Evolutionary conservation across 2,329 filamentous ascomycete species (phyloP).

Genomic region (Hymenoscyphus infarciens): DNA sequence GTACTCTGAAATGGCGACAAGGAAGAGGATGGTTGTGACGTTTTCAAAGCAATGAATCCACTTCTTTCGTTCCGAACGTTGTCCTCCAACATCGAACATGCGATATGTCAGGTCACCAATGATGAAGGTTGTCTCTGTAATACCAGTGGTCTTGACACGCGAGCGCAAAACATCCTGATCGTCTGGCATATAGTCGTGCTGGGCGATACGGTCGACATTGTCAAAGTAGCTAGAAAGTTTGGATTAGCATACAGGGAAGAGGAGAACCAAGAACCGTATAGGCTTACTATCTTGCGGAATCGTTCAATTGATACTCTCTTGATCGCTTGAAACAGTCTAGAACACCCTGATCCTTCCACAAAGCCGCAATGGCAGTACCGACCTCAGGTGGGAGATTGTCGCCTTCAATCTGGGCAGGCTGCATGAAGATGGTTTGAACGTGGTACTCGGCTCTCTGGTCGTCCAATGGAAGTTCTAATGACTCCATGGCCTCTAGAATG

Average conservation of each 20-base stretch:
- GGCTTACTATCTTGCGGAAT: constrained; percentile 89
- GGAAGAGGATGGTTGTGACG: constrained; percentile 83
- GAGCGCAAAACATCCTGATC: constrained; percentile 95
- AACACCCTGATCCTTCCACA: constrained; percentile 84
- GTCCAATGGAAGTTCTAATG: constrained; percentile 77
- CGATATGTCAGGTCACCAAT: constrained; percentile 90
- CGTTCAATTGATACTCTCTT: constrained; percentile 86
- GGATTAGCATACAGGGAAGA: background rate
- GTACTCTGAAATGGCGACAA: constrained; percentile 94
- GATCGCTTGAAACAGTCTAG: constrained; percentile 84
- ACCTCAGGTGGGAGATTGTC: constrained; percentile 78
- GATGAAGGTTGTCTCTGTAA: constrained; percentile 93
- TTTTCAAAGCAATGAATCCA: constrained; percentile 80
- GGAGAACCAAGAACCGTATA: background rate
- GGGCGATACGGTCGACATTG: constrained; percentile 72
- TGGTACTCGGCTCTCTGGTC: constrained; percentile 44
- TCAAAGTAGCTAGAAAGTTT: constrained; percentile 68
- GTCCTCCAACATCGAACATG: constrained; percentile 79
- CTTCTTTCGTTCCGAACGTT: constrained; percentile 73
- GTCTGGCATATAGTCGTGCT: constrained; percentile 76
- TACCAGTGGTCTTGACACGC: constrained; percentile 87
- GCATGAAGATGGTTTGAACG: constrained; percentile 40
- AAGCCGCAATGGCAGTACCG: constrained; percentile 72
- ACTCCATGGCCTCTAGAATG: constrained; percentile 86
- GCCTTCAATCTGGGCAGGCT: constrained; percentile 63